These are phyloP conservation scores for Parafenestella ontariensis DNA, from an alignment of 2,329 filamentous ascomycete genomes.

Conservation along the genomic window DNA sequence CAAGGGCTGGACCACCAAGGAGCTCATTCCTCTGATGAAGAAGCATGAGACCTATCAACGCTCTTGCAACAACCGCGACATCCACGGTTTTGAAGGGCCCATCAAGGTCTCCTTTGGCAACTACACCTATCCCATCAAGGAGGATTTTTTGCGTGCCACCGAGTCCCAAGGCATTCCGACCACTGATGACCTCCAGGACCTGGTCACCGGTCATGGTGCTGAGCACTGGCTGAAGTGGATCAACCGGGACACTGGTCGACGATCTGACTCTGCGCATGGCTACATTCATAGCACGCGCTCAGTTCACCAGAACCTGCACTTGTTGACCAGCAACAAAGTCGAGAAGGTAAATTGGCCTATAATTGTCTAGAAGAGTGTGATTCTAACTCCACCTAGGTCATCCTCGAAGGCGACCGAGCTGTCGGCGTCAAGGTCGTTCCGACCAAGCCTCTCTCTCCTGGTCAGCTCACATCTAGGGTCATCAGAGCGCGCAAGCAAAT, in stretches of 20 bases:
- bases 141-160: constrained; percentile 76
- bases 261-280: constrained; percentile 77
- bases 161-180: constrained; percentile 77
- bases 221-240: constrained; percentile 90
- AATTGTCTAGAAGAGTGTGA: neutral
- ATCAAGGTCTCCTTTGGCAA: constrained; percentile 84
- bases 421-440: constrained; percentile 74
- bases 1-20: constrained; percentile 79
- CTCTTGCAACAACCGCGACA: constrained; percentile 61
- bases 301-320: constrained; percentile 72
- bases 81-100: constrained; percentile 79
- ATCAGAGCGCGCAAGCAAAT: constrained; percentile 77
- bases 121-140: constrained; percentile 81
- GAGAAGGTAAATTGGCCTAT: constrained; percentile 60
- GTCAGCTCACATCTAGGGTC: constrained; percentile 59
- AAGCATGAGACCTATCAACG: constrained; percentile 81
- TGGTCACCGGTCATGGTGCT: constrained; percentile 71
- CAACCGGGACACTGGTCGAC: constrained; percentile 72
- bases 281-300: constrained; percentile 80
- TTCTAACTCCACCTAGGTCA: constrained; percentile 50
- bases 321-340: constrained; percentile 78
- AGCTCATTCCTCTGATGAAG: constrained; percentile 77
- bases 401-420: constrained; percentile 74
- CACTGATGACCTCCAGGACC: constrained; percentile 78
- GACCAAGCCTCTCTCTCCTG: constrained; percentile 71